These are phyloP conservation scores for Geopyxis carbonaria DNA, from an alignment of 495 filamentous ascomycete genomes.

Conservation along the genomic window DNA sequence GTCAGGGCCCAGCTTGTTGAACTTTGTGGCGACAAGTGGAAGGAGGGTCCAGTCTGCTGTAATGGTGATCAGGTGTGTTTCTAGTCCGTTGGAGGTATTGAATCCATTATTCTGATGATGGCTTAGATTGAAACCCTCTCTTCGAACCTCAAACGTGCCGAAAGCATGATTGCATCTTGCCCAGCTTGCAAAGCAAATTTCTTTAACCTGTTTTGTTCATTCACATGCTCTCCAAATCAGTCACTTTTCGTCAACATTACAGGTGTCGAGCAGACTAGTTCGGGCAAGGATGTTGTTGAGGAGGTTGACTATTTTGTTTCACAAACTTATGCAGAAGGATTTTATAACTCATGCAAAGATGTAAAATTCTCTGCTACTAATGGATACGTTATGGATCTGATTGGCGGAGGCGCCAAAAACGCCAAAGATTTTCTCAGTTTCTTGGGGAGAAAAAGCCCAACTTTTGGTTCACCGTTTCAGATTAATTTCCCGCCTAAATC, in stretches of 20 bases:
- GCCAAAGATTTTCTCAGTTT: constrained; percentile 73
- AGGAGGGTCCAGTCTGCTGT: constrained; percentile 68
- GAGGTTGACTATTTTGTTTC: constrained; percentile 85
- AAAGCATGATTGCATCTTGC: constrained; percentile 74
- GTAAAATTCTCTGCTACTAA: constrained; percentile 94
- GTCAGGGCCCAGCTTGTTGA: constrained; percentile 60
- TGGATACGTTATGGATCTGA: constrained; percentile 79
- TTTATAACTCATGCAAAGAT: constrained; percentile 95
- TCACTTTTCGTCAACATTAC: constrained; percentile 92
- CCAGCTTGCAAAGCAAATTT: constrained; percentile 95
- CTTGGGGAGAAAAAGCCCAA: constrained; percentile 68
- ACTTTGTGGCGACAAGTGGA: constrained; percentile 77
- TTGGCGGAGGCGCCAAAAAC: constrained; percentile 87
- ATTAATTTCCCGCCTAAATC: constrained; percentile 66
- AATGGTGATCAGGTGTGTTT: constrained; percentile 51
- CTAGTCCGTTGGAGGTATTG: not conserved
- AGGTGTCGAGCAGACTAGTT: constrained; percentile 43
- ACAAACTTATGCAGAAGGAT: constrained; percentile 67
- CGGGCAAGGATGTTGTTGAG: constrained; percentile 56
- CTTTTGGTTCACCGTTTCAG: constrained; percentile 82
- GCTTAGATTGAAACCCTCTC: constrained; percentile 55
- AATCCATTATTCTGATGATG: constrained; percentile 16
- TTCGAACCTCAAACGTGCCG: constrained; percentile 68
- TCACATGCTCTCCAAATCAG: constrained; percentile 93
- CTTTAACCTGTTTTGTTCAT: constrained; percentile 92